A percentile compares a stretch with the other conserved stretches of the same genome.
Conservation (phyloP, 2,329 filamentous ascomycete species). For the Lachnellula arida region DNA sequence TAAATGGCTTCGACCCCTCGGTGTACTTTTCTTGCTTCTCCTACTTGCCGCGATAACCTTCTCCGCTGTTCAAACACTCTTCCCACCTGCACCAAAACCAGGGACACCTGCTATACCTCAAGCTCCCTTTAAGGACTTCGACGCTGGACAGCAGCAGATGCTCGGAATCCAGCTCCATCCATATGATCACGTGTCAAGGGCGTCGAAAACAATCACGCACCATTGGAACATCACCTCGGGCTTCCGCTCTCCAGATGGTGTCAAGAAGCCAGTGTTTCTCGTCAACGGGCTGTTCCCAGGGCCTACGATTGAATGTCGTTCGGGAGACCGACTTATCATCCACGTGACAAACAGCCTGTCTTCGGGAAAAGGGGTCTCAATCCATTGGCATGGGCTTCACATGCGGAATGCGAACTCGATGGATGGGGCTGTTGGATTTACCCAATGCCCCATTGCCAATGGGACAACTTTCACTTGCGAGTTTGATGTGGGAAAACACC, state of each 20-base stretch:
- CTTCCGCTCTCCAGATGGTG: conserved; percentile 43
- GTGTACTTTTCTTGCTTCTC: conserved; percentile 5
- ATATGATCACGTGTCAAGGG: conserved; percentile 37
- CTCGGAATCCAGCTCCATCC: conserved; percentile 35
- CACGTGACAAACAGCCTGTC: conserved; percentile 45
- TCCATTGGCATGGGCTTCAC: conserved; percentile 58
- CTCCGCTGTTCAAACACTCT: neutral
- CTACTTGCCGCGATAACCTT: conserved; percentile 1
- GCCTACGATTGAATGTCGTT: conserved; percentile 36
- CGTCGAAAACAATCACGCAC: conserved; percentile 31
- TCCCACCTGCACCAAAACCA: neutral
- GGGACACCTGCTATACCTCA: neutral
- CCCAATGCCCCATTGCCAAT: conserved; percentile 28
- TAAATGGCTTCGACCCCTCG: conserved; percentile 5
- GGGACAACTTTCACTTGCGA: conserved; percentile 29
- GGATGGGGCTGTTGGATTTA: conserved; percentile 54
- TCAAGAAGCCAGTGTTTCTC: conserved; percentile 44
- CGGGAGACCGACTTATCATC: conserved; percentile 46
- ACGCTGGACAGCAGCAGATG: neutral
- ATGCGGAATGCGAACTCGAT: conserved; percentile 50
- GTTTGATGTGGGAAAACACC: conserved; percentile 34
- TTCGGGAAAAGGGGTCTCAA: conserved; percentile 44
- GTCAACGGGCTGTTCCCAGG: conserved; percentile 48
- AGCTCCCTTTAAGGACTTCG: neutral
- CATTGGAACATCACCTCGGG: conserved; percentile 40